Evolutionary conservation across 805 yeast species (phyloP).

Genomic region (Kockiozyma suomiensis): DNA sequence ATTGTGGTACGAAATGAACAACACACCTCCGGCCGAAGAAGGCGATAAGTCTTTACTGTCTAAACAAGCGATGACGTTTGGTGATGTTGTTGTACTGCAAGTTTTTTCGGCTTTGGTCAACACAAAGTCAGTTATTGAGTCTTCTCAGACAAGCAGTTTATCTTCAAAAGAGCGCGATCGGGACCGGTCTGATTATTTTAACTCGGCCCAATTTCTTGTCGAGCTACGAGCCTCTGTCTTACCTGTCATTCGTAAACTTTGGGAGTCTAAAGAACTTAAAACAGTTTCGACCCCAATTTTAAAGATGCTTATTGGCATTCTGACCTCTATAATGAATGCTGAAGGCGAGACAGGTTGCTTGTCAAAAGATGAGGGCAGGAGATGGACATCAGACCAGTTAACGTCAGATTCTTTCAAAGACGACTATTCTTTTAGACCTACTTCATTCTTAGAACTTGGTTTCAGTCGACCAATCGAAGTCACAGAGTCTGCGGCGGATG

Average conservation of each 20-base stretch:
- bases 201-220: conserved; percentile 39
- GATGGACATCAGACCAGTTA: conserved; percentile 25
- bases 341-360: conserved; percentile 29
- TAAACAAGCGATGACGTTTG: conserved; percentile 31
- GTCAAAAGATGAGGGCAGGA: background rate
- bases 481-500: conserved; percentile 5
- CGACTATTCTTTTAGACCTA: conserved; percentile 38
- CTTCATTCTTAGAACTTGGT: conserved; percentile 34
- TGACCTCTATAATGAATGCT: conserved; percentile 23
- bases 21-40: conserved; percentile 19
- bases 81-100: conserved; percentile 36
- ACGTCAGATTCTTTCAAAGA: conserved; percentile 20
- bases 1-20: conserved; percentile 24
- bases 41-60: conserved; percentile 22
- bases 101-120: conserved; percentile 36
- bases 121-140: conserved; percentile 38
- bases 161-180: conserved; percentile 35
- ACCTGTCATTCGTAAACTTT: conserved; percentile 22
- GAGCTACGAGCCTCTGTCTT: conserved; percentile 39
- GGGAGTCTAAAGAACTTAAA: conserved; percentile 23
- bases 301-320: conserved; percentile 16
- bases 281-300: conserved; percentile 19
- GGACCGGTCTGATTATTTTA: conserved; percentile 37
- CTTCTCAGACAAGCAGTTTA: conserved; percentile 36
- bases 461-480: conserved; percentile 22